Evolutionary conservation across 1,284 basidiomycete species (phyloP).

Genomic region (Papiliotrema nemorosa): DNA sequence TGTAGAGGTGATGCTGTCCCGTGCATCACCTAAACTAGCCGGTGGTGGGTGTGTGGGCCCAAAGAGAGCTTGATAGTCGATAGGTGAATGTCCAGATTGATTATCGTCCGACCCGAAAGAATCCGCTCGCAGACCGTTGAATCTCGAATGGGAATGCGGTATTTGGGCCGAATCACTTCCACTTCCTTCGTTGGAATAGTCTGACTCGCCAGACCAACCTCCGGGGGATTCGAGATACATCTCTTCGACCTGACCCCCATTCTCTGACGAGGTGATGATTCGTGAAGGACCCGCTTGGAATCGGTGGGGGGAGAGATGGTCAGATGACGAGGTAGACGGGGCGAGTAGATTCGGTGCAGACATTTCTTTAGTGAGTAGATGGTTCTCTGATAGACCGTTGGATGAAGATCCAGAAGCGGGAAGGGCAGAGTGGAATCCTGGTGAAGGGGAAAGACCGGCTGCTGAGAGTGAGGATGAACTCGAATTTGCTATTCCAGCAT

Average conservation of each 20-base stretch:
- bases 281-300: no score
- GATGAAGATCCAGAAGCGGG: no score
- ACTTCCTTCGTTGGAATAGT: constrained; percentile 2
- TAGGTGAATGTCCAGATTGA: not conserved
- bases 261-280: no score
- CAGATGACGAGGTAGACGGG: not conserved
- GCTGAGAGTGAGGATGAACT: constrained; percentile 15
- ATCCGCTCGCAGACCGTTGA: not conserved
- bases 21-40: not conserved
- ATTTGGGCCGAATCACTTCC: not conserved
- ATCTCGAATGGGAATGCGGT: not conserved
- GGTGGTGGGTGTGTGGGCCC: no score
- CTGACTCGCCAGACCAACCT: constrained; percentile 7
- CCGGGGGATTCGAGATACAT: constrained; percentile 1
- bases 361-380: no score
- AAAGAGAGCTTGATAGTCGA: not conserved
- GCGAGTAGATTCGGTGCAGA: not conserved
- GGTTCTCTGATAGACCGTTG: no score
- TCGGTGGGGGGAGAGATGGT: not conserved
- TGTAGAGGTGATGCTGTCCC: constrained; percentile 14
- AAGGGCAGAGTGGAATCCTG: not conserved
- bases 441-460: not conserved
- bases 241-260: not conserved
- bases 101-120: not conserved
- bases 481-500: constrained; percentile 36